Evolutionary conservation across 257 asterid species (phyloP).

Genomic region (Penstemon newberryi): DNA sequence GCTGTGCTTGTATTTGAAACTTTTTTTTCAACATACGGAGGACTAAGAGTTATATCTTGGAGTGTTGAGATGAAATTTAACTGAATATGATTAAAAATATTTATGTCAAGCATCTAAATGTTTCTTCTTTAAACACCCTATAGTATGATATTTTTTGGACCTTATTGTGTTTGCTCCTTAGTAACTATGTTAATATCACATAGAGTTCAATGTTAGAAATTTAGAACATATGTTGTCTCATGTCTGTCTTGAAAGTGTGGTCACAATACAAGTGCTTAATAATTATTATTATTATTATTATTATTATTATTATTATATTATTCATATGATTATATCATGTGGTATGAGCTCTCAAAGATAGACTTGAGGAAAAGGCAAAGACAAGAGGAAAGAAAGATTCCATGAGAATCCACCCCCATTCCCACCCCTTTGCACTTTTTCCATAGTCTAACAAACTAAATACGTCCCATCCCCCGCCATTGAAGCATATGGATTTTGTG

Average conservation of each 20-base stretch:
- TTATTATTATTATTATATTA: not conserved
- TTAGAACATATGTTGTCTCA: not conserved
- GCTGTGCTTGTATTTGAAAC: not conserved
- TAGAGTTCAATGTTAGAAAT: conserved; percentile 3
- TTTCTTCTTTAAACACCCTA: not conserved
- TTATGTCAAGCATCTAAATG: not conserved
- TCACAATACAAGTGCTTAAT: not conserved
- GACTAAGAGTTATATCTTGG: not conserved
- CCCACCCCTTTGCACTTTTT: not conserved
- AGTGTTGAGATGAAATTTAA: not conserved
- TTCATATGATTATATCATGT: not conserved
- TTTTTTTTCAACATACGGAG: not conserved
- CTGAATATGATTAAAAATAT: not conserved
- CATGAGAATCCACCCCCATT: not conserved
- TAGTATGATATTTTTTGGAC: not conserved
- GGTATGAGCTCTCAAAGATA: conserved; percentile 1
- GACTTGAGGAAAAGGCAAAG: not conserved
- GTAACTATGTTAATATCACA: conserved; percentile 1
- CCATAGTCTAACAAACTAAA: not conserved
- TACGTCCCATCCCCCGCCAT: not conserved
- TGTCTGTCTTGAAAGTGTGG: not conserved
- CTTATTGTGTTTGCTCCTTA: not conserved
- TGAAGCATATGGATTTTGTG: conserved; percentile 17
- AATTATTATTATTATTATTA: not conserved
- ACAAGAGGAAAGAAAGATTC: conserved; percentile 7